Percentiles rank a stretch among this genome's conserved stretches.
Conservation (phyloP, 768 basidiomycete genomes). For the Lactarius vividus region DNA sequence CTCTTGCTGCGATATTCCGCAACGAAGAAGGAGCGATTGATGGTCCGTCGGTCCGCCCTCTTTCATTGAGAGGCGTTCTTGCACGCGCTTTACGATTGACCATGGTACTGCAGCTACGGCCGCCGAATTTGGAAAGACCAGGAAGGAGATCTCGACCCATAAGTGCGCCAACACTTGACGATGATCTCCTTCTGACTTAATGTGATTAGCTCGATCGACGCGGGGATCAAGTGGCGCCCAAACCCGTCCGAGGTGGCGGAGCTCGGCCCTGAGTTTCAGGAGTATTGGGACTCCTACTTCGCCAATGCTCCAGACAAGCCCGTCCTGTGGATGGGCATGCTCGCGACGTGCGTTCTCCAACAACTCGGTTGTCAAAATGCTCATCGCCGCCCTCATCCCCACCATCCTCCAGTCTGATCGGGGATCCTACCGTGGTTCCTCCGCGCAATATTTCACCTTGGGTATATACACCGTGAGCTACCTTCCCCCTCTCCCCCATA, state of each 20-base stretch:
- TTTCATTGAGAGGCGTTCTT: neutral
- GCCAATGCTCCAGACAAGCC: conserved; percentile 30
- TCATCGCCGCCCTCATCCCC: neutral
- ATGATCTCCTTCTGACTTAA: neutral
- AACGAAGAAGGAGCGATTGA: conserved; percentile 20
- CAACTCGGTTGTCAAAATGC: neutral
- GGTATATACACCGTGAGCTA: conserved; percentile 13
- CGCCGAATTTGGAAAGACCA: conserved; percentile 37
- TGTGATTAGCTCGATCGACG: conserved; percentile 29
- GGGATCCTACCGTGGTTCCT: neutral
- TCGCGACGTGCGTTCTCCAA: conserved; percentile 23
- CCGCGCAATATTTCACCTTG: conserved; percentile 24
- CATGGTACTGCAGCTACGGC: conserved; percentile 33
- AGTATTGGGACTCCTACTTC: conserved; percentile 29
- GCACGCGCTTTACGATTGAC: neutral
- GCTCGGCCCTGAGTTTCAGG: conserved; percentile 29
- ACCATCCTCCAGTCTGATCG: neutral
- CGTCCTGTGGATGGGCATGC: conserved; percentile 21
- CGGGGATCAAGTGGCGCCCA: conserved; percentile 31
- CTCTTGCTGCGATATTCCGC: conserved; percentile 26
- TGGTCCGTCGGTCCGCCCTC: conserved; percentile 28
- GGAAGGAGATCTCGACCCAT: conserved; percentile 47
- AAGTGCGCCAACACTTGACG: conserved; percentile 43
- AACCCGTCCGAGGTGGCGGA: conserved; percentile 26
- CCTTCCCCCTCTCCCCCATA: too few species aligned